Percentiles rank a stretch among this genome's conserved stretches.
Conservation (phyloP, 805 yeast species). For the Isabelozyma heimii region DNA sequence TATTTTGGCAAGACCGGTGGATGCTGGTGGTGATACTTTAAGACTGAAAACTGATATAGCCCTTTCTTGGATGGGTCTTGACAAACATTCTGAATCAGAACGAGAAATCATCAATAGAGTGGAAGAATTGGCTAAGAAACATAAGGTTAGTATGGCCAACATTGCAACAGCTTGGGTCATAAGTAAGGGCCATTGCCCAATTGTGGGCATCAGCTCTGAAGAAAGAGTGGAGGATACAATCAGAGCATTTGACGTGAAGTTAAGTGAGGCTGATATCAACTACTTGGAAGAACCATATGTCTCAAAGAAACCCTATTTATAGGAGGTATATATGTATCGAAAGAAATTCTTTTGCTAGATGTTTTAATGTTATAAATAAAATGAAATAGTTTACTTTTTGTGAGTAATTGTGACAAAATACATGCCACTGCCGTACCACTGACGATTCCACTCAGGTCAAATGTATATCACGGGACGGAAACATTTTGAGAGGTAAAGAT, state of each 20-base stretch:
- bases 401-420: too few species aligned
- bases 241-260: constrained; percentile 6
- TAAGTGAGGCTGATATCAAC: constrained; percentile 29
- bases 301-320: constrained; percentile 8
- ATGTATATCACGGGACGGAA: too few species aligned
- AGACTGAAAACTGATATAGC: constrained; percentile 5
- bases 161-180: constrained; percentile 15
- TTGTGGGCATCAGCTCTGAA: constrained; percentile 15
- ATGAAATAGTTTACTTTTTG: too few species aligned
- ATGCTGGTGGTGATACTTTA: constrained; percentile 1
- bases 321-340: too few species aligned
- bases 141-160: constrained; percentile 14
- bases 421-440: too few species aligned
- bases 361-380: too few species aligned
- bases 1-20: constrained; percentile 45
- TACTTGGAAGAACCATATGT: constrained; percentile 38
- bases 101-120: constrained; percentile 7
- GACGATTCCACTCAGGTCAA: too few species aligned
- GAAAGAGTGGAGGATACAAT: constrained; percentile 16
- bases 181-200: constrained; percentile 15
- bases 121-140: constrained; percentile 42
- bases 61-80: background rate
- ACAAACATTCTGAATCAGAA: constrained; percentile 12
- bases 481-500: too few species aligned
- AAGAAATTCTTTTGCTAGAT: too few species aligned